A percentile compares a stretch with the other conserved stretches of the same genome.
phyloP scores from a whole-genome alignment of 2,329 filamentous ascomycete genomes.

The Periconia digitata region DNA sequence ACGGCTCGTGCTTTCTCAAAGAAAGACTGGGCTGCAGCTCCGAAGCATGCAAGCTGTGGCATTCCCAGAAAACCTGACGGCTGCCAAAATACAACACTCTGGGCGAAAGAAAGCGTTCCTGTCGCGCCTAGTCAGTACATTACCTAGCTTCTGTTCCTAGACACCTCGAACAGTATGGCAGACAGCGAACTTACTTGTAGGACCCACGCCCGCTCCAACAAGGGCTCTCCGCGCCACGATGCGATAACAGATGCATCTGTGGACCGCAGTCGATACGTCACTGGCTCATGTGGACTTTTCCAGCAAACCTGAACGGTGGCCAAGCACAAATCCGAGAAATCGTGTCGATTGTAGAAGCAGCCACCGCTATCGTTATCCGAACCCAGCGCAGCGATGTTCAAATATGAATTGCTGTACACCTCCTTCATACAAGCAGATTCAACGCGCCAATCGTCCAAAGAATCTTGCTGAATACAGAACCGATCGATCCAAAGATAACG shows the following conservation, averaged over 20 bases:
- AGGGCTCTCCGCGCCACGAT: too few relatives aligned
- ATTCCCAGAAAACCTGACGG: not conserved
- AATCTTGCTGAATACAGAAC: constrained; percentile 23
- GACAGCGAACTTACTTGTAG: not conserved
- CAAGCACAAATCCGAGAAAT: not conserved
- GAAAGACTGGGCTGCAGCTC: not conserved
- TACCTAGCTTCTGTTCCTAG: not conserved
- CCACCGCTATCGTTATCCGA: not conserved
- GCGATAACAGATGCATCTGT: too few relatives aligned
- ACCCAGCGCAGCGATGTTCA: constrained; percentile 15
- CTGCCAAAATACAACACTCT: not conserved
- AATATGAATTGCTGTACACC: constrained; percentile 14
- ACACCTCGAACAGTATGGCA: not conserved
- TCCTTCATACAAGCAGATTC: constrained; percentile 17
- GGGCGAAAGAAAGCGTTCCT: not conserved
- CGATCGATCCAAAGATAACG: constrained; percentile 23
- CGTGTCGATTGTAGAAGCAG: not conserved
- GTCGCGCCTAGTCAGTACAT: not conserved
- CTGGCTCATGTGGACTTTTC: not conserved
- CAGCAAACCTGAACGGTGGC: not conserved
- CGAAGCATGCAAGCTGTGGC: not conserved
- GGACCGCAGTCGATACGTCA: too few relatives aligned
- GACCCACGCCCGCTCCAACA: not conserved
- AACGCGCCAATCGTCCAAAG: constrained; percentile 12
- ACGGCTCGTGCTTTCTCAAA: not conserved